Percentiles rank a stretch among this genome's conserved stretches.
Conservation (phyloP, 2,329 filamentous ascomycete genomes). For the Colletotrichum ledebouriae region DNA sequence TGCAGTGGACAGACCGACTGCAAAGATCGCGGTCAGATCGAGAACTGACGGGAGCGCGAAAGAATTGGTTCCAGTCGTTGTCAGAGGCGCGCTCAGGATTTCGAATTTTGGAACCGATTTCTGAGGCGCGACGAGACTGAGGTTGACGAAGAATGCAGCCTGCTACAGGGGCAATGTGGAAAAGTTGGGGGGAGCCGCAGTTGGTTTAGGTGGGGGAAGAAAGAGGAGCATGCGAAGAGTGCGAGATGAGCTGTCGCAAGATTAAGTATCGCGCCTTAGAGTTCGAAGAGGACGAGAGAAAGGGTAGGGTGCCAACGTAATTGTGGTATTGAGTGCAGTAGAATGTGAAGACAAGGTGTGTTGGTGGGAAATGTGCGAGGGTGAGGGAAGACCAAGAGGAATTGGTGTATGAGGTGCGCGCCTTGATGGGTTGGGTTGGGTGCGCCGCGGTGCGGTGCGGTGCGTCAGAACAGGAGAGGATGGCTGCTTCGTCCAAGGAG, state of each 20-base stretch:
- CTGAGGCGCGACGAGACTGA: constrained; percentile 29
- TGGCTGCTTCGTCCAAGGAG: constrained; percentile 27
- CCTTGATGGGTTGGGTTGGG: constrained; percentile 40
- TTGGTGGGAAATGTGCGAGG: constrained; percentile 40
- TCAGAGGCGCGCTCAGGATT: constrained; percentile 33
- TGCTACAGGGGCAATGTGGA: constrained; percentile 32
- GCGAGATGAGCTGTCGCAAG: constrained; percentile 43
- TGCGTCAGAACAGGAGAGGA: constrained; percentile 39
- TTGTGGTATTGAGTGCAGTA: constrained; percentile 29
- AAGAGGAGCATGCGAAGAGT: constrained; percentile 22
- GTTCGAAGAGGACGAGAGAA: constrained; percentile 34
- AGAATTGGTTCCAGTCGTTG: constrained; percentile 8
- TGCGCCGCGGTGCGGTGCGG: constrained; percentile 36
- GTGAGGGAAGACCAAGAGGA: constrained; percentile 35
- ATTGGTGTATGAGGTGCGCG: constrained; percentile 36
- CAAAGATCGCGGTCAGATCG: constrained; percentile 29
- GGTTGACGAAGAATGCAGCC: constrained; percentile 35
- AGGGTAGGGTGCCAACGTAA: constrained; percentile 23
- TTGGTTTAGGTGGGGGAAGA: constrained; percentile 26
- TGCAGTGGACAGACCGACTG: constrained; percentile 13
- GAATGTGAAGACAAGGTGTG: constrained; percentile 40
- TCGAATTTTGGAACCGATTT: constrained; percentile 21
- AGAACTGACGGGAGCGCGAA: constrained; percentile 3
- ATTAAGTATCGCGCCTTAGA: constrained; percentile 43
- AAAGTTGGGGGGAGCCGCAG: constrained; percentile 33